Evolutionary conservation across 805 yeast genomes (phyloP).

Genomic region (Lipomyces orientalis): DNA sequence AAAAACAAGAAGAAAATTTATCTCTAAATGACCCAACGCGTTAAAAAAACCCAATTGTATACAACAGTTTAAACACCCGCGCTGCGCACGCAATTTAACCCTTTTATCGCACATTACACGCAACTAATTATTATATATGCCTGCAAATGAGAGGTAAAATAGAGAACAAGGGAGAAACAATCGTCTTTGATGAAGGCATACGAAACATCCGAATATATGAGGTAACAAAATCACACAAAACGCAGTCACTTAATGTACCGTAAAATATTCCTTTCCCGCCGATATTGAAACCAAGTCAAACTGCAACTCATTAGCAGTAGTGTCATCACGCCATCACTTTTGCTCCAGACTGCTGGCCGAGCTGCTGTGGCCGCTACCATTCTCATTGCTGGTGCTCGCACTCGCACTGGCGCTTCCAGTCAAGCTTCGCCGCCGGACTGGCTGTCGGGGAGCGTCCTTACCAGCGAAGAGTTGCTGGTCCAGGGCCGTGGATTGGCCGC

Average conservation of each 20-base stretch:
- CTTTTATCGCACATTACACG: not conserved
- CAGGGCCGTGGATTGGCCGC: not conserved
- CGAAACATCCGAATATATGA: not conserved
- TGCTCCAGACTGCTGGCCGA: conserved; percentile 37
- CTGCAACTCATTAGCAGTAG: not conserved
- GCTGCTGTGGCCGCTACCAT: conserved; percentile 34
- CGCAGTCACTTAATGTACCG: not conserved
- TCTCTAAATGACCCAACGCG: not conserved
- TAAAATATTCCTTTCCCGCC: not conserved
- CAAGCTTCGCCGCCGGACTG: conserved; percentile 22
- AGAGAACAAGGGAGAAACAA: not conserved
- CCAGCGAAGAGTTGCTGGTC: conserved; percentile 7
- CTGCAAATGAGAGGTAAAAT: not conserved
- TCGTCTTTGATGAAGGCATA: not conserved
- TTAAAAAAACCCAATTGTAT: not conserved
- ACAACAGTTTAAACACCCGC: not conserved
- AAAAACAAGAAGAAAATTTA: not conserved
- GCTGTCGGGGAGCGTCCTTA: conserved; percentile 3
- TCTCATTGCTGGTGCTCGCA: conserved; percentile 32
- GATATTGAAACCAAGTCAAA: not conserved
- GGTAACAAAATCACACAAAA: not conserved
- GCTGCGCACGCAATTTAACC: not conserved
- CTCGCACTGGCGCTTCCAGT: conserved; percentile 35
- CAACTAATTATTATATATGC: conserved; percentile 1
- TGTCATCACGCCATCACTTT: conserved; percentile 10